Percentiles rank a stretch among this genome's conserved stretches.
phyloP scores from a whole-genome alignment of 306 rosid species.

The Quercus cerris region DNA sequence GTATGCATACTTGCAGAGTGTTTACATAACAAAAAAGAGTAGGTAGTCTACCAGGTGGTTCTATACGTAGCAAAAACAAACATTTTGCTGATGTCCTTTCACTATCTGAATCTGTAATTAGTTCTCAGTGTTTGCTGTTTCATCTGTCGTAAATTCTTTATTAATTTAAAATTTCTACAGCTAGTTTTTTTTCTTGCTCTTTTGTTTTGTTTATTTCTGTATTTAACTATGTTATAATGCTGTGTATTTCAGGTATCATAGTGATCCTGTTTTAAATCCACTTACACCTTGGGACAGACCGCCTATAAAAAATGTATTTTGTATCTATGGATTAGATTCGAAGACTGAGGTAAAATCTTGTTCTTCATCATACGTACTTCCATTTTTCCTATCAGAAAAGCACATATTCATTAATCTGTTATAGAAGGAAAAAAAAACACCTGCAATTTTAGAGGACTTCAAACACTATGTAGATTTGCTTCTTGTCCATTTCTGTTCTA shows the following conservation, averaged over 20 bases:
- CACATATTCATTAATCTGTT: neutral
- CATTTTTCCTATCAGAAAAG: neutral
- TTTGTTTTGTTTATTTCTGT: neutral
- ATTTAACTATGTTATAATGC: conserved; percentile 6
- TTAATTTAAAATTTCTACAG: conserved; percentile 4
- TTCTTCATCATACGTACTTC: neutral
- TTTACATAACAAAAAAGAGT: too few relatives aligned
- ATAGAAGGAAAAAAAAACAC: neutral
- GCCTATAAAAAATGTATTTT: conserved; percentile 83
- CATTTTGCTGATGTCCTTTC: neutral
- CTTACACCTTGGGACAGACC: conserved; percentile 99
- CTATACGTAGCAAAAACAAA: neutral
- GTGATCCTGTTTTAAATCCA: conserved; percentile 87
- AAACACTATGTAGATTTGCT: neutral
- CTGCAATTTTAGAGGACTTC: neutral
- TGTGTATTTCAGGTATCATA: conserved; percentile 70
- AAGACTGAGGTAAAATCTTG: conserved; percentile 77
- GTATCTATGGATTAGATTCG: conserved; percentile 79
- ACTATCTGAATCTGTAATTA: neutral
- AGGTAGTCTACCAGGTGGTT: too few relatives aligned
- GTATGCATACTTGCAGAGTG: neutral
- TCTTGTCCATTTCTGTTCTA: conserved; percentile 13
- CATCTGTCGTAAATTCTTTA: neutral
- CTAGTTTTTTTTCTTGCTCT: neutral
- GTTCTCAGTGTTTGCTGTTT: neutral